Evolutionary conservation across 495 filamentous ascomycete genomes (phyloP).

Genomic region (Pyronema omphalodes): DNA sequence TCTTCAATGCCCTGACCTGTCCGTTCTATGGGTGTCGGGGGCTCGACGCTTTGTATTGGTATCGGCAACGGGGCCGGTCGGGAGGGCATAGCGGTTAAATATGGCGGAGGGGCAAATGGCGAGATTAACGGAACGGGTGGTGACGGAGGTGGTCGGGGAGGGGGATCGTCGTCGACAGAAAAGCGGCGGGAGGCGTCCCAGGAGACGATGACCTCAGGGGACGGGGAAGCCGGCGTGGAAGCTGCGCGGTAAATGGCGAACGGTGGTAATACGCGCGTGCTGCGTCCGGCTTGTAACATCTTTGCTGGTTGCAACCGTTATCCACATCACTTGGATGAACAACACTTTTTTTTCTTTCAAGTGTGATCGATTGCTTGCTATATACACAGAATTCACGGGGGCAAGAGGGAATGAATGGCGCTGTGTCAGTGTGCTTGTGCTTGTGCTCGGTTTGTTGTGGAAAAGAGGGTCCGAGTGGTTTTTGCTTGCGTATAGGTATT

Average conservation of each 20-base stretch:
- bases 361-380: too few species aligned
- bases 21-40: slow-evolving; percentile 10
- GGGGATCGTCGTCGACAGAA: background rate
- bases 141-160: background rate
- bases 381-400: too few species aligned
- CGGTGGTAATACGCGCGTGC: background rate
- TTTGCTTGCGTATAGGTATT: too few species aligned
- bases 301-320: too few species aligned
- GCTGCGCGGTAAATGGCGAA: background rate
- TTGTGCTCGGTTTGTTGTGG: too few species aligned
- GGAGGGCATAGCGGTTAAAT: slow-evolving; percentile 1
- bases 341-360: too few species aligned
- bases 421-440: too few species aligned
- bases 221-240: background rate
- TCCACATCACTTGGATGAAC: too few species aligned
- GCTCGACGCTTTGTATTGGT: slow-evolving; percentile 14
- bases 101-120: slow-evolving; percentile 5
- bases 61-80: slow-evolving; percentile 2
- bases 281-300: background rate
- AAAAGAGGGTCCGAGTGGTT: too few species aligned
- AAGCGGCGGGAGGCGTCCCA: background rate
- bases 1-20: slow-evolving; percentile 17
- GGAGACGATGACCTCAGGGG: background rate
- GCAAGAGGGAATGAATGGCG: too few species aligned
- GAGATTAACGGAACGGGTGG: background rate